phyloP scores from a whole-genome alignment of 176 grass and related monocot species.

The Carex kokanica region DNA sequence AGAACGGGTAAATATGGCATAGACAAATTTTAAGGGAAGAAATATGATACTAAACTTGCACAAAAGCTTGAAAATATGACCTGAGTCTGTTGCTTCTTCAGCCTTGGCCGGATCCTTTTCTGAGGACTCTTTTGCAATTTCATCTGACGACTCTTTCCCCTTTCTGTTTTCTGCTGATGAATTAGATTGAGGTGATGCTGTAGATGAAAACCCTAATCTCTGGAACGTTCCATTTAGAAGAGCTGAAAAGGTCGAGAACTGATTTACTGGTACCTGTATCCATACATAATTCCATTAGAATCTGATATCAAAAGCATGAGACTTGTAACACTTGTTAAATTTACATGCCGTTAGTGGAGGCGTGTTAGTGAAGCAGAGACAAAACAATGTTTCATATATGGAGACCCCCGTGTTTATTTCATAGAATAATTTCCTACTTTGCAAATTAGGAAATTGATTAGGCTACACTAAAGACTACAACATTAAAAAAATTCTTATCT shows the following conservation, averaged over 20 bases:
- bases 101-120: background rate
- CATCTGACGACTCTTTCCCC: constrained; percentile 14
- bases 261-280: constrained; percentile 18
- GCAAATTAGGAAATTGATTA: background rate
- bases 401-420: background rate
- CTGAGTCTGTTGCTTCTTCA: constrained; percentile 21
- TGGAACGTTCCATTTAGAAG: constrained; percentile 16
- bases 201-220: constrained; percentile 28
- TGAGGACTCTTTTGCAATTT: constrained; percentile 1
- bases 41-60: background rate
- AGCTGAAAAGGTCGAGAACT: background rate
- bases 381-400: background rate
- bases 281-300: constrained; percentile 1
- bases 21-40: background rate
- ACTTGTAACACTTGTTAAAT: background rate
- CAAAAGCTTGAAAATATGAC: constrained; percentile 2
- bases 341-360: background rate
- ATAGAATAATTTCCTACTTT: background rate
- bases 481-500: no score
- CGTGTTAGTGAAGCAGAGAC: background rate
- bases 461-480: background rate
- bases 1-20: background rate
- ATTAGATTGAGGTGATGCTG: background rate
- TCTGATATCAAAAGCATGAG: background rate
- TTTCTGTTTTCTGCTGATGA: constrained; percentile 10